phyloP scores from a whole-genome alignment of 169 alveolate genomes.

The Plasmodium malariae region DNA sequence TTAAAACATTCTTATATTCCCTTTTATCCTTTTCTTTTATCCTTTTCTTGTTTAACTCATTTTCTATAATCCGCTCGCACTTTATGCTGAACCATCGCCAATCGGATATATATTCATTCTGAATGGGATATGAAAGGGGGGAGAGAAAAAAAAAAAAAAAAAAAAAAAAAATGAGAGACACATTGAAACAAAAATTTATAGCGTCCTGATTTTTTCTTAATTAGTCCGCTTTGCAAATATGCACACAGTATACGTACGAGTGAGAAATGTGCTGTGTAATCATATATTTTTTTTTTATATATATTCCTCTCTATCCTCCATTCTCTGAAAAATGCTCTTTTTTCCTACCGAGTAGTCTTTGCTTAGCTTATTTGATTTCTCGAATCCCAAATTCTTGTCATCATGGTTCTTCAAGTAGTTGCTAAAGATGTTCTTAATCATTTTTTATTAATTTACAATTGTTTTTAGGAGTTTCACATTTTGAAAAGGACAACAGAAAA shows the following conservation, averaged over 20 bases:
- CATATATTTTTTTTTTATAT: too few species aligned
- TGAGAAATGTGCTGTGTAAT: too few species aligned
- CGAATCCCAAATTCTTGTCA: neutral
- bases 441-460: neutral
- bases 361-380: neutral
- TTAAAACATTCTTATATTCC: neutral
- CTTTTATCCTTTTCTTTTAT: conserved; percentile 8
- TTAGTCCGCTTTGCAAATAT: too few species aligned
- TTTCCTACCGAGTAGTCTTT: conserved; percentile 25
- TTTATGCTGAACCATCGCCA: conserved; percentile 75
- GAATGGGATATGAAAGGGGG: too few species aligned
- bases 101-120: conserved; percentile 55
- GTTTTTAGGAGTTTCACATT: neutral
- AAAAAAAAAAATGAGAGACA: too few species aligned
- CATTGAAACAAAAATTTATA: too few species aligned
- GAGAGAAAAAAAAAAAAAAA: too few species aligned
- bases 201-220: too few species aligned
- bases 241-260: too few species aligned
- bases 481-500: neutral
- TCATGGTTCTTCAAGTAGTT: conserved; percentile 39
- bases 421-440: conserved; percentile 49
- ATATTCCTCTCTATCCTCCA: too few species aligned
- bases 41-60: conserved; percentile 19
- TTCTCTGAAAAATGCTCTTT: too few species aligned
- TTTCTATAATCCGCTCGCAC: conserved; percentile 44